phyloP scores from a whole-genome alignment of 768 basidiomycete genomes.

The Amanita pseudoporphyria region DNA sequence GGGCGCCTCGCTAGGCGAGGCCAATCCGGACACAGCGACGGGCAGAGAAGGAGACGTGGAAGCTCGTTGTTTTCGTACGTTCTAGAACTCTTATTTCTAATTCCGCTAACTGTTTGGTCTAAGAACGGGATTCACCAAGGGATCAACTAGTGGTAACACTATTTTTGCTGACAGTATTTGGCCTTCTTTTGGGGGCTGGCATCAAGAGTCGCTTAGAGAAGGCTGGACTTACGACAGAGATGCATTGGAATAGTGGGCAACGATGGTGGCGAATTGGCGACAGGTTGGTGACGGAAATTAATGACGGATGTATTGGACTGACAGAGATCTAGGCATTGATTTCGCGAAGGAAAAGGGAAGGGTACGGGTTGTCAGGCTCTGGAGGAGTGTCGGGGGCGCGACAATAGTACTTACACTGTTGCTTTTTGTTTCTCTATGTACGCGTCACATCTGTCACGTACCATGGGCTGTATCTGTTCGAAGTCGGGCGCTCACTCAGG shows the following conservation, averaged over 20 bases:
- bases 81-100: slow-evolving; percentile 8
- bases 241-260: slow-evolving; percentile 53
- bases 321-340: slow-evolving; percentile 35
- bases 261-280: slow-evolving; percentile 74
- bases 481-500: slow-evolving; percentile 34
- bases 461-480: slow-evolving; percentile 54
- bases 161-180: slow-evolving; percentile 82
- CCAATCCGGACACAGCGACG: slow-evolving; percentile 86
- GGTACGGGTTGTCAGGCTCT: slow-evolving; percentile 30
- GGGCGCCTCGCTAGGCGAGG: slow-evolving; percentile 75
- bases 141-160: slow-evolving; percentile 91
- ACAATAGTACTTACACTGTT: slow-evolving; percentile 14
- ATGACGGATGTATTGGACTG: background rate
- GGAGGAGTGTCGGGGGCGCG: slow-evolving; percentile 26
- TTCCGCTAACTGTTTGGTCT: slow-evolving; percentile 1
- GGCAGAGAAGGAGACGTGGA: slow-evolving; percentile 95
- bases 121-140: slow-evolving; percentile 92
- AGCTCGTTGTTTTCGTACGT: slow-evolving; percentile 91
- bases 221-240: slow-evolving; percentile 57
- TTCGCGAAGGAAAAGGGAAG: slow-evolving; percentile 44
- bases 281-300: slow-evolving; percentile 36
- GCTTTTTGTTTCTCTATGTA: slow-evolving; percentile 8
- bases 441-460: slow-evolving; percentile 9
- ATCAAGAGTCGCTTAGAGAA: slow-evolving; percentile 77
- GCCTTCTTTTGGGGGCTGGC: slow-evolving; percentile 75